These are phyloP conservation scores for Aspergillus amoenus DNA, from an alignment of 2,329 filamentous ascomycete genomes.

Conservation along the genomic window DNA sequence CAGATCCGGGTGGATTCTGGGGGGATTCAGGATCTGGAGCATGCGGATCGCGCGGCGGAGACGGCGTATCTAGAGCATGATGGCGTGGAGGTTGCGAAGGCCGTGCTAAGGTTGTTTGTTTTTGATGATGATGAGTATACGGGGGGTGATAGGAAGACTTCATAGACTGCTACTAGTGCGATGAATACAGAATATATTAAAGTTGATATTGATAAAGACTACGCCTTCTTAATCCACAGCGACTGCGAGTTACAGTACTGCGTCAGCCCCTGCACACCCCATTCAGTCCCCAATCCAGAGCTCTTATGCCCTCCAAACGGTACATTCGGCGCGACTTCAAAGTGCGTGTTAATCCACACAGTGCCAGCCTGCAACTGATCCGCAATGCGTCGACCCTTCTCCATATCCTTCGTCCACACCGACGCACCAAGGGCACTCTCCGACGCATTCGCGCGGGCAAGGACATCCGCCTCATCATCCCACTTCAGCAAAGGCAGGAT, in stretches of 20 bases:
- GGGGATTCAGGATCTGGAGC: conserved; percentile 24
- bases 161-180: no score
- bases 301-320: conserved; percentile 55
- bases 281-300: conserved; percentile 53
- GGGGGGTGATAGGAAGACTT: no score
- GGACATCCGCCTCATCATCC: conserved; percentile 60
- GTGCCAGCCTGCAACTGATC: conserved; percentile 56
- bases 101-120: background rate
- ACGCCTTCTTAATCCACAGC: conserved; percentile 27
- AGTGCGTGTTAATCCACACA: conserved; percentile 59
- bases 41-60: conserved; percentile 39
- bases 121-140: background rate
- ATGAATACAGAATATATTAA: no score
- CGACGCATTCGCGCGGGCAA: conserved; percentile 55
- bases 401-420: conserved; percentile 57
- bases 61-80: conserved; percentile 42
- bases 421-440: conserved; percentile 58
- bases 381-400: conserved; percentile 53
- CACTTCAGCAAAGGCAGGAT: conserved; percentile 64
- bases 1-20: conserved; percentile 46
- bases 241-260: conserved; percentile 42
- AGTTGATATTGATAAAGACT: background rate
- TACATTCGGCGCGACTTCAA: conserved; percentile 28
- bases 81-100: conserved; percentile 36
- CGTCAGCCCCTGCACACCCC: conserved; percentile 41